Percentiles rank a stretch among this genome's conserved stretches.
phyloP scores from a whole-genome alignment of 2,329 filamentous ascomycete species.

The Verticillium dahliae region DNA sequence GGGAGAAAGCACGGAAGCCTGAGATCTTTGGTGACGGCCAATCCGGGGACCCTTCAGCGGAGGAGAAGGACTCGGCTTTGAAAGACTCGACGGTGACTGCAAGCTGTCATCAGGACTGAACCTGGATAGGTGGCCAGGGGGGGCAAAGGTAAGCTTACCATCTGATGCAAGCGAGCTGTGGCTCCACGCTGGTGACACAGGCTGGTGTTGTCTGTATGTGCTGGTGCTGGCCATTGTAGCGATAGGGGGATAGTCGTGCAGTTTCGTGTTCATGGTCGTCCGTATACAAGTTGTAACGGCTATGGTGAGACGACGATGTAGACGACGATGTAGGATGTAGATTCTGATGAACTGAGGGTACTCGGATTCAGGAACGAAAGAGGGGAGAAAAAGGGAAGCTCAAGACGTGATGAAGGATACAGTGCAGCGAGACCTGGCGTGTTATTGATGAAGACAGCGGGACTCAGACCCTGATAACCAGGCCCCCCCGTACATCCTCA shows the following conservation, averaged over 20 bases:
- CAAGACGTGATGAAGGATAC: conserved; percentile 1
- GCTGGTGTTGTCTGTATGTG: background rate
- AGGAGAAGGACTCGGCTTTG: background rate
- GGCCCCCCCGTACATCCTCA: background rate
- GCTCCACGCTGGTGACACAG: background rate
- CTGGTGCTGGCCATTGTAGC: conserved; percentile 4
- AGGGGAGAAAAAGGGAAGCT: background rate
- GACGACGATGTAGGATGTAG: no score
- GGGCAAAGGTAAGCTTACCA: background rate
- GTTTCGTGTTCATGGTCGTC: conserved; percentile 1
- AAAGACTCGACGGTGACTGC: background rate
- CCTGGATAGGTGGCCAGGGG: background rate
- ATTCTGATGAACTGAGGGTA: background rate
- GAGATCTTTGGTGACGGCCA: background rate
- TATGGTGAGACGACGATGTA: background rate
- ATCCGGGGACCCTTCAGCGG: background rate
- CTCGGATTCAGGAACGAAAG: background rate
- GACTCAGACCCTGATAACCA: conserved; percentile 11
- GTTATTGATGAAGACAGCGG: conserved; percentile 11
- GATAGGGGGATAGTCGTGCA: conserved; percentile 8
- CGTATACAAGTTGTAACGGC: background rate
- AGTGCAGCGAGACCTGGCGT: conserved; percentile 8
- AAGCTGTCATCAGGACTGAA: background rate
- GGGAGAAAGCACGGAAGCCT: background rate
- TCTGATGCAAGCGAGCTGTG: background rate